Conservation (phyloP, 2,329 filamentous ascomycete genomes). For the Pestalotiopsis sp. region DNA sequence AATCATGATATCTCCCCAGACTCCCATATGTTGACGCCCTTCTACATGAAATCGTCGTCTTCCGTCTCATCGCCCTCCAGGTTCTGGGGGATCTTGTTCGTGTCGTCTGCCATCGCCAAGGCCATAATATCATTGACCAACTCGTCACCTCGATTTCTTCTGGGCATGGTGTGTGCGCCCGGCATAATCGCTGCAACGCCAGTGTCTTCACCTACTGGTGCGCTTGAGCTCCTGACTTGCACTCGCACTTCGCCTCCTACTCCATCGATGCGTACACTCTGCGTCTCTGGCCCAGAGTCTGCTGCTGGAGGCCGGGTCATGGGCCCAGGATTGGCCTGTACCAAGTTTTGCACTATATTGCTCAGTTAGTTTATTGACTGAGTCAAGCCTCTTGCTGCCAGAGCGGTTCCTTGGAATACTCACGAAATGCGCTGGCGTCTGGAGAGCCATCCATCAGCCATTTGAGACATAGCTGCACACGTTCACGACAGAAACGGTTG, state of each 20-base stretch:
- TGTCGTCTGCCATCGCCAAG: slow-evolving; percentile 27
- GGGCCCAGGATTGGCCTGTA: slow-evolving; percentile 34
- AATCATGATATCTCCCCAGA: no score
- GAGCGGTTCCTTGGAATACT: not conserved
- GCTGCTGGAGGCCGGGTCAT: slow-evolving; percentile 18
- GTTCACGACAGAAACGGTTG: slow-evolving; percentile 92
- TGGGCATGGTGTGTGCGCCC: not conserved
- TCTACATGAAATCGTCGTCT: slow-evolving; percentile 18
- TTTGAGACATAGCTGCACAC: slow-evolving; percentile 86
- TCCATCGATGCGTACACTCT: slow-evolving; percentile 56
- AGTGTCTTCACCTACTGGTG: slow-evolving; percentile 22
- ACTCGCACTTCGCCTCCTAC: slow-evolving; percentile 60
- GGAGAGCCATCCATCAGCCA: slow-evolving; percentile 77
- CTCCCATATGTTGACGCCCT: not conserved
- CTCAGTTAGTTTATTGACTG: not conserved
- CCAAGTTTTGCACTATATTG: slow-evolving; percentile 58
- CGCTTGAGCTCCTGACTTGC: slow-evolving; percentile 45
- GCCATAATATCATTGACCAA: slow-evolving; percentile 35
- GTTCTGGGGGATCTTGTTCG: slow-evolving; percentile 18
- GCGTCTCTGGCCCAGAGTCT: slow-evolving; percentile 36
- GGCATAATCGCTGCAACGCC: slow-evolving; percentile 9
- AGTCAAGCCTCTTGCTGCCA: not conserved
- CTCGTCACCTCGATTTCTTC: slow-evolving; percentile 30
- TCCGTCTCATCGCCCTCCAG: slow-evolving; percentile 16
- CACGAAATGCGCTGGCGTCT: slow-evolving; percentile 68